Evolutionary conservation across 768 basidiomycete genomes (phyloP), one percentile per base, ranked within the genome.

Genomic region (Dacryopinax spathularia): DNA sequence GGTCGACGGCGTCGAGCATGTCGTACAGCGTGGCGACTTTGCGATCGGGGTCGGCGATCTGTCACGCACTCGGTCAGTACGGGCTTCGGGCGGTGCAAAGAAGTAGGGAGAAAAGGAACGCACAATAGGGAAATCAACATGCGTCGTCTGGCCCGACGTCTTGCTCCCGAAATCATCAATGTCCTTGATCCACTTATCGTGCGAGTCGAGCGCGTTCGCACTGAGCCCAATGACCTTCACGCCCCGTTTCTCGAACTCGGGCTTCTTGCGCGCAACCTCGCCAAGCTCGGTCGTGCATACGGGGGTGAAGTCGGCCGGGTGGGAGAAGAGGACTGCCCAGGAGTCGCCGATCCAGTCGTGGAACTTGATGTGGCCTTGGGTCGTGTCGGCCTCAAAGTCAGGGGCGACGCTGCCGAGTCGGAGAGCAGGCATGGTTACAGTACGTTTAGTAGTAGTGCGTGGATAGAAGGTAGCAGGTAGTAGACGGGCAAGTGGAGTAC

Each of bases 231-330:
- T 91, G 66, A 95, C 81, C 77, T 98, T 97, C 71, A 97, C 92
- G 68, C 84, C 83, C 66, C 96, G 87, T 72, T 86, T 84, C 60
- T 77, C 79, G 73, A 97, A 99, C 74, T 97, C 94, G 16, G 78
- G 78, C 13, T 84, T 81, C 65, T 90, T 88, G 67, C 91, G 86
- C 60, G 96, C 88, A 43, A 96, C 93, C 73, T 96, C 95, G 60
- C 91, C 93, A 35, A 98, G 87, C 78, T 98, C 96, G 62, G 96
- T 99, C 59, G 96, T 94, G 82, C 90, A 93, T 61, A 94, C 87
- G 60, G 89, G 88, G n/a, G 88, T 89, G 72, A 91, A 91, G 72
- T 91, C 88, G 61, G 88, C 93, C 0, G 92, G 92, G 75, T 96
- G 93, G 33, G 92, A 95, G 83, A 97, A 98, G 63, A 98, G 80